Conservation (phyloP, 140 eudicot species). For the Senecio squalidus region DNA sequence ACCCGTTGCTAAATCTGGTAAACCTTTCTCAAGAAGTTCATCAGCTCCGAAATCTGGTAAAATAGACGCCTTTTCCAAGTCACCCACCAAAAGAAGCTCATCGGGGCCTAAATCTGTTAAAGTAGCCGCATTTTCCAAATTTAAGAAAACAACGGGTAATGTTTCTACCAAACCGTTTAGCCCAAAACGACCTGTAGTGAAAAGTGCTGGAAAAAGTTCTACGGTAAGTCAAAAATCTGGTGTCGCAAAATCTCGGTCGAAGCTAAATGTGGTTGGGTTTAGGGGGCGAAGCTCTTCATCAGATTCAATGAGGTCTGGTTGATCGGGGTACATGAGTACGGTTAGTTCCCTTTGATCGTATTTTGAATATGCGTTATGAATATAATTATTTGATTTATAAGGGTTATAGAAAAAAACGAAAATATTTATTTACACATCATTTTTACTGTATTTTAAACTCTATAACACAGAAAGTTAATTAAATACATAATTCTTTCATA, state of each 20-base stretch:
- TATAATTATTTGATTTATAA: neutral
- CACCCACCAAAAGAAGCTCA: conserved; percentile 25
- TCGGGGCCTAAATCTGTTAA: conserved; percentile 34
- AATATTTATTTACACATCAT: too few species aligned
- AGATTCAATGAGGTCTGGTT: conserved; percentile 22
- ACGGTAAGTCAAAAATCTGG: conserved; percentile 28
- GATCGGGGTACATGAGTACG: neutral
- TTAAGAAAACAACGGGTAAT: conserved; percentile 22
- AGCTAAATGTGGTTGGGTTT: conserved; percentile 81
- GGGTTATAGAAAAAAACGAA: too few species aligned
- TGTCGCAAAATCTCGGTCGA: conserved; percentile 31
- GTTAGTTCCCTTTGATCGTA: conserved; percentile 12
- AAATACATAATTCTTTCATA: neutral
- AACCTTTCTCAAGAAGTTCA: conserved; percentile 6
- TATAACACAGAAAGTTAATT: too few species aligned
- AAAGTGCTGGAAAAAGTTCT: conserved; percentile 30
- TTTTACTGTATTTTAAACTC: too few species aligned
- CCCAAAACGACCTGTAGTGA: conserved; percentile 15
- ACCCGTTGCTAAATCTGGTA: conserved; percentile 29
- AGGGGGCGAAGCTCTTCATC: conserved; percentile 77
- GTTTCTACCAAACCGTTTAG: conserved; percentile 20
- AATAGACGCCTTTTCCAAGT: conserved; percentile 9
- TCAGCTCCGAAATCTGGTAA: conserved; percentile 25
- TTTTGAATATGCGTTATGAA: neutral
- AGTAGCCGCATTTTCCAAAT: conserved; percentile 16